Conservation (phyloP, 306 rosid genomes). For the Sophora flavescens region DNA sequence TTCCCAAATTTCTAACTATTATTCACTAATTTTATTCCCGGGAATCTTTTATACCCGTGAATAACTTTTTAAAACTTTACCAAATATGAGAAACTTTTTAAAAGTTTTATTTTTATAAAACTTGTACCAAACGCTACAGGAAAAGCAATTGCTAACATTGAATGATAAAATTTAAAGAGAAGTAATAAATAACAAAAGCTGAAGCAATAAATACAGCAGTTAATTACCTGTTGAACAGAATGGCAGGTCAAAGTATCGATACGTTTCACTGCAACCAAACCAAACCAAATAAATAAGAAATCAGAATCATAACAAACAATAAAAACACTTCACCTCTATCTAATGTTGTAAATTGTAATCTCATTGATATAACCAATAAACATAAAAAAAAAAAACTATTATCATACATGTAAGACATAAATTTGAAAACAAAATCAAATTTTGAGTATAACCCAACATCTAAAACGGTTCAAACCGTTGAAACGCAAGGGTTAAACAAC, state of each 20-base stretch:
- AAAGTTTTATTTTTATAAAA: too few relatives aligned
- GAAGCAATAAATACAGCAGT: slow-evolving; percentile 22
- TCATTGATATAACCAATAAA: background rate
- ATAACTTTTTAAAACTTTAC: too few relatives aligned
- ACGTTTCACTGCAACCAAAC: slow-evolving; percentile 76
- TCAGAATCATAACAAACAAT: background rate
- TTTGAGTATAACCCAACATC: slow-evolving; percentile 42
- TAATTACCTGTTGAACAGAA: slow-evolving; percentile 69
- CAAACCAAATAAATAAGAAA: slow-evolving; percentile 5
- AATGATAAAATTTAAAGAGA: background rate
- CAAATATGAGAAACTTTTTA: too few relatives aligned
- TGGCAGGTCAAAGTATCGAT: slow-evolving; percentile 84
- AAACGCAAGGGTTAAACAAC: background rate
- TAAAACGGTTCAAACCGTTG: background rate
- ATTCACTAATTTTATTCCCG: too few relatives aligned
- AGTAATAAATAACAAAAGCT: slow-evolving; percentile 15
- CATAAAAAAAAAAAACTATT: background rate
- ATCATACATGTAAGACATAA: background rate
- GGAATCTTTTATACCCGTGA: too few relatives aligned
- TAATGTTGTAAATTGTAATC: background rate
- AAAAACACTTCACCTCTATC: slow-evolving; percentile 5
- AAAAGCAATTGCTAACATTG: background rate
- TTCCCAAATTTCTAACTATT: too few relatives aligned
- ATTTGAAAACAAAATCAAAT: slow-evolving; percentile 34
- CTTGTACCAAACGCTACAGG: too few relatives aligned